Evolutionary conservation across 306 rosid species (phyloP).

Genomic region (Malus domestica): ASM211411v1 NC_041789.1:22499501-22500000

Average conservation of each 20-base stretch:
- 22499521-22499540: no score
- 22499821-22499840: not conserved
- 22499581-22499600: not conserved
- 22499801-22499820: no score
- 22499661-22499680: not conserved
- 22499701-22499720: not conserved
- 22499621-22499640: not conserved
- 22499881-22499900: no score
- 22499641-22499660: not conserved
- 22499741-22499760: not conserved
- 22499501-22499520: rapidly evolving
- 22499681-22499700: not conserved
- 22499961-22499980: no score
- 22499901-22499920: no score
- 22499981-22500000: no score
- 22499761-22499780: no score
- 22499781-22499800: not conserved
- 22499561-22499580: no score
- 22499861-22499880: not conserved
- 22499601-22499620: not conserved
- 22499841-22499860: not conserved
- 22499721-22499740: not conserved
- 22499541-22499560: no score
- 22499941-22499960: no score
- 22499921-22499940: no score